Percentiles rank a stretch among this genome's conserved stretches.
These are phyloP conservation scores for Trypanosoma boissoni DNA, from an alignment of 208 protist genomes.

Conservation along the genomic window DNA sequence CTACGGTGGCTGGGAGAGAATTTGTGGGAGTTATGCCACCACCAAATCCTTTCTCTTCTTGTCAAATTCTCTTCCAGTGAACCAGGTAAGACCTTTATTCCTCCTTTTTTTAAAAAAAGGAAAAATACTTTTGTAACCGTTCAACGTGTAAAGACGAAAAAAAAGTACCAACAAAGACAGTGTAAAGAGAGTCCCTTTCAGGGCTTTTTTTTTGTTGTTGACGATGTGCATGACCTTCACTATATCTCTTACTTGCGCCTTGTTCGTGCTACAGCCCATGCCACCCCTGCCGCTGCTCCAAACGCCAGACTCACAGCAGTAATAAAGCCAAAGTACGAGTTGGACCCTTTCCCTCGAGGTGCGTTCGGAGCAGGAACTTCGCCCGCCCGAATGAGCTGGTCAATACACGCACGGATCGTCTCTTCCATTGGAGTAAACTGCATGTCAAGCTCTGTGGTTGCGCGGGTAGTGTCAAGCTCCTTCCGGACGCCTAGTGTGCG, in stretches of 20 bases:
- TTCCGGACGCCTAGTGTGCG: conserved; percentile 79
- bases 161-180: not conserved
- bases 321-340: no score
- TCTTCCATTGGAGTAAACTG: conserved; percentile 74
- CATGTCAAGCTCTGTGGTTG: conserved; percentile 53
- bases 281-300: conserved; percentile 26
- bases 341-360: no score
- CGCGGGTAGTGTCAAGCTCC: conserved; percentile 56
- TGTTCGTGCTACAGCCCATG: conserved; percentile 11
- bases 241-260: conserved; percentile 16
- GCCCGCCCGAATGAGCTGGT: conserved; percentile 58
- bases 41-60: no score
- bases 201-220: no score
- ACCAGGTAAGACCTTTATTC: no score
- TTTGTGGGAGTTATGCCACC: no score
- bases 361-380: conserved; percentile 31
- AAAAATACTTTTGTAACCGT: no score
- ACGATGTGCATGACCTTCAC: conserved; percentile 5
- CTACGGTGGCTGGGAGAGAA: no score
- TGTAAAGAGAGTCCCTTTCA: no score
- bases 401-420: conserved; percentile 67
- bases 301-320: conserved; percentile 16
- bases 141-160: not conserved
- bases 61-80: no score
- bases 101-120: no score